Conservation (phyloP, 768 basidiomycete species). For the Mycena vulgaris region DNA sequence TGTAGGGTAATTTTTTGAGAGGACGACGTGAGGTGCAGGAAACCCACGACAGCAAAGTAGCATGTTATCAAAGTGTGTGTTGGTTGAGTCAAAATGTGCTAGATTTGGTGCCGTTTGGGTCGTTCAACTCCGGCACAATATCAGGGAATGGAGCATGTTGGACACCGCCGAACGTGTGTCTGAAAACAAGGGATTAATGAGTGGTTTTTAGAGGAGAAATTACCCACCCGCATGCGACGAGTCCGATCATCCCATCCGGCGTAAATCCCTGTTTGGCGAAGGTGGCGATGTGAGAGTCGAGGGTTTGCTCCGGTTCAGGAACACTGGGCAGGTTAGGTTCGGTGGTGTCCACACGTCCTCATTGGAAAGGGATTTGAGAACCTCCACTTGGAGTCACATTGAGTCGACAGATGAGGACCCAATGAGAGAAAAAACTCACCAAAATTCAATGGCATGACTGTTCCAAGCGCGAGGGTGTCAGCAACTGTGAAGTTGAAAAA, state of each 20-base stretch:
- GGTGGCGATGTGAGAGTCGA: constrained; percentile 19
- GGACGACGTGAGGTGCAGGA: neutral
- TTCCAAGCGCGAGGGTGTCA: constrained; percentile 21
- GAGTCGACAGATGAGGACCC: constrained; percentile 11
- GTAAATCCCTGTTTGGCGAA: constrained; percentile 25
- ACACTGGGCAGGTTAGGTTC: constrained; percentile 15
- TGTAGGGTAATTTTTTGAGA: constrained; percentile 7
- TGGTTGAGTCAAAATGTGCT: constrained; percentile 14
- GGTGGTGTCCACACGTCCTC: constrained; percentile 27
- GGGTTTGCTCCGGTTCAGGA: constrained; percentile 17
- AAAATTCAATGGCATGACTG: constrained; percentile 26
- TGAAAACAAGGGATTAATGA: constrained; percentile 14
- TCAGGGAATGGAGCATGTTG: constrained; percentile 17
- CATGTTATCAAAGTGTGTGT: constrained; percentile 35
- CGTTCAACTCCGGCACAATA: constrained; percentile 20
- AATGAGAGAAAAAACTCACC: constrained; percentile 19
- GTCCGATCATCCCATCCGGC: constrained; percentile 25
- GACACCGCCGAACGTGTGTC: constrained; percentile 13
- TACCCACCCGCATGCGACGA: constrained; percentile 23
- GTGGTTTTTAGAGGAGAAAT: constrained; percentile 15
- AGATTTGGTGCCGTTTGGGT: constrained; percentile 5
- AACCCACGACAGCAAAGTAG: constrained; percentile 50
- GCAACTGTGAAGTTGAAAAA: constrained; percentile 15
- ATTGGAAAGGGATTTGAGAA: constrained; percentile 26
- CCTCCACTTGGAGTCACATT: constrained; percentile 22